A percentile compares a stretch with the other conserved stretches of the same genome.
phyloP scores from a whole-genome alignment of 495 filamentous ascomycete species.

The Gamarada debralockiae region DNA sequence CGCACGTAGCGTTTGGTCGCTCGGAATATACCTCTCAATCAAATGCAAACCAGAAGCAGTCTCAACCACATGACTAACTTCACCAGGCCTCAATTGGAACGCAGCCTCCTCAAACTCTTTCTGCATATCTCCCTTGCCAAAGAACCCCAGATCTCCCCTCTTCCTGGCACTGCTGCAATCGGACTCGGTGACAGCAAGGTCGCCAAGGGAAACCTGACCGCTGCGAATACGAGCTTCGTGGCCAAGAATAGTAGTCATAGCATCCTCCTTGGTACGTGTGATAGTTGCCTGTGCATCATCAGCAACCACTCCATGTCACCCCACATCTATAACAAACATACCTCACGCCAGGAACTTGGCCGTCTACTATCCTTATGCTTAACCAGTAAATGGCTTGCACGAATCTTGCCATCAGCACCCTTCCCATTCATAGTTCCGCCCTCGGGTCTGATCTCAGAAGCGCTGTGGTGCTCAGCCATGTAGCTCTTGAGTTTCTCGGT shows the following conservation, averaged over 20 bases:
- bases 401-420: slow-evolving; percentile 80
- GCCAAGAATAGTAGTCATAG: slow-evolving; percentile 65
- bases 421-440: slow-evolving; percentile 33
- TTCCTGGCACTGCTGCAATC: slow-evolving; percentile 95
- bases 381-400: slow-evolving; percentile 83
- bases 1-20: background rate
- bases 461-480: slow-evolving; percentile 79
- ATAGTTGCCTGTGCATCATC: slow-evolving; percentile 56
- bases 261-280: slow-evolving; percentile 83
- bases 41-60: slow-evolving; percentile 94
- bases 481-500: slow-evolving; percentile 85
- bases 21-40: slow-evolving; percentile 74
- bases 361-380: slow-evolving; percentile 87
- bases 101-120: slow-evolving; percentile 97
- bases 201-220: slow-evolving; percentile 63
- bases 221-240: slow-evolving; percentile 71
- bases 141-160: slow-evolving; percentile 92
- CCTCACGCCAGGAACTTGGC: slow-evolving; percentile 87
- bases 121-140: slow-evolving; percentile 93
- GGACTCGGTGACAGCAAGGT: slow-evolving; percentile 82
- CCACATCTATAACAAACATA: too few species aligned
- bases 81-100: slow-evolving; percentile 77
- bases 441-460: slow-evolving; percentile 46
- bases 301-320: too few species aligned
- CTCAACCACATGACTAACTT: slow-evolving; percentile 81